These are phyloP conservation scores for Smallanthus sonchifolius DNA, from an alignment of 129 eudicot species.

Conservation along the genomic window DNA sequence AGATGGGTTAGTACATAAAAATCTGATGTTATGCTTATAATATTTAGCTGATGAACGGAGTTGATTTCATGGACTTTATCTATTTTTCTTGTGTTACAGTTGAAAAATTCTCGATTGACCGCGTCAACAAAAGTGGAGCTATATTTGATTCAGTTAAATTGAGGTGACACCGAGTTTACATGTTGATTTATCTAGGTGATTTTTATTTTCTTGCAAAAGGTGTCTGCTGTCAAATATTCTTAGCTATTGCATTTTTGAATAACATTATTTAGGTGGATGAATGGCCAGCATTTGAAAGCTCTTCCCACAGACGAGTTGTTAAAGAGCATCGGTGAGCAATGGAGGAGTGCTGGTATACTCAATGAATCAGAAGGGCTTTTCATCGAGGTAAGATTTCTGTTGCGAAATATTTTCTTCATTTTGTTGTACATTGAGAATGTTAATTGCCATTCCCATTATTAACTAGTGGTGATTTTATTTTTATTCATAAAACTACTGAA, in stretches of 20 bases:
- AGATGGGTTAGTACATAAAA: constrained; percentile 60
- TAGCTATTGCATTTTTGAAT: neutral
- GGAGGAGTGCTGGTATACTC: constrained; percentile 63
- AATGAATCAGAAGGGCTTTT: constrained; percentile 63
- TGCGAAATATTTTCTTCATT: constrained; percentile 4
- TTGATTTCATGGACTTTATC: neutral
- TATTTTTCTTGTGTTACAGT: constrained; percentile 49
- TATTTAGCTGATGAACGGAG: constrained; percentile 21
- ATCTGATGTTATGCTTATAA: constrained; percentile 11
- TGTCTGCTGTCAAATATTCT: constrained; percentile 9
- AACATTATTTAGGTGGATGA: constrained; percentile 81
- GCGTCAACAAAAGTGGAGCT: constrained; percentile 94
- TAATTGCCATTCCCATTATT: too few relatives aligned
- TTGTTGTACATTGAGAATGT: too few relatives aligned
- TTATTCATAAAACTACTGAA: neutral
- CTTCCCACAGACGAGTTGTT: constrained; percentile 63
- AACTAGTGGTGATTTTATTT: neutral
- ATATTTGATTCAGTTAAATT: constrained; percentile 81
- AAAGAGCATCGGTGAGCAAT: constrained; percentile 60
- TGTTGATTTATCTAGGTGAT: constrained; percentile 18
- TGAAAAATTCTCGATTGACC: constrained; percentile 83
- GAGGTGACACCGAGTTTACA: constrained; percentile 42
- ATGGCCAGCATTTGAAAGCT: constrained; percentile 81
- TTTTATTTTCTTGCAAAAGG: neutral
- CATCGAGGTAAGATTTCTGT: constrained; percentile 49